phyloP scores from a whole-genome alignment of 345 rosid species.

The Adansonia digitata region DNA sequence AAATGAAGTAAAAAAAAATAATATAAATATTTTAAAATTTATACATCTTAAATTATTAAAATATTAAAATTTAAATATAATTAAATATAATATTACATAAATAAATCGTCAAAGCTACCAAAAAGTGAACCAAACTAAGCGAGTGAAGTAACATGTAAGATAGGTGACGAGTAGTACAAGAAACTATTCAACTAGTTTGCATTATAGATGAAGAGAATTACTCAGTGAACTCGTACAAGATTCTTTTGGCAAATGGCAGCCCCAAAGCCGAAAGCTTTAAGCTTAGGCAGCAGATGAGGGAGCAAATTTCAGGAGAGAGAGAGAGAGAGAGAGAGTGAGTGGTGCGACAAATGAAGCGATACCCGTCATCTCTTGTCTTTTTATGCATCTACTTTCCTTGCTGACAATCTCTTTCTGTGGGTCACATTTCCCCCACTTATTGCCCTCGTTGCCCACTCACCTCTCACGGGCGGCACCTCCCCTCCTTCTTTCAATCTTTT shows the following conservation, averaged over 20 bases:
- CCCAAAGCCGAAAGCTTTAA: not conserved
- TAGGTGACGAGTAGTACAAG: too few species aligned
- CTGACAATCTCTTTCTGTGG: conserved; percentile 16
- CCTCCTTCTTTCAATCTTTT: not conserved
- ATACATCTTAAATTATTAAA: too few species aligned
- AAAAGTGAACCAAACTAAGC: too few species aligned
- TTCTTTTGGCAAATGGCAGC: not conserved
- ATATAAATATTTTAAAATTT: too few species aligned
- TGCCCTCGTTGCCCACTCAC: not conserved
- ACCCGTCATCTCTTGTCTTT: conserved; percentile 30
- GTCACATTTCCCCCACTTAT: conserved; percentile 11
- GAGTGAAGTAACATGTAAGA: too few species aligned
- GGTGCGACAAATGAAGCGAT: conserved; percentile 14
- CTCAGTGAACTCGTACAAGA: not conserved
- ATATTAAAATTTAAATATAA: too few species aligned
- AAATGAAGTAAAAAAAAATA: too few species aligned
- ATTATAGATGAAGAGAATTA: not conserved
- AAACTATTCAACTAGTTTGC: too few species aligned
- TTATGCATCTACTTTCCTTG: not conserved
- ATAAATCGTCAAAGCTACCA: too few species aligned
- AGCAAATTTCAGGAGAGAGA: conserved; percentile 22
- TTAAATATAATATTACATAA: too few species aligned
- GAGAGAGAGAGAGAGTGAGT: conserved; percentile 21
- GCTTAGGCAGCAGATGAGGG: not conserved
- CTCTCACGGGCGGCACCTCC: conserved; percentile 6